Evolutionary conservation across 2,329 filamentous ascomycete species (phyloP), one percentile per base, ranked within the genome.

Genomic region (Atkinsonella hypoxylon): DNA sequence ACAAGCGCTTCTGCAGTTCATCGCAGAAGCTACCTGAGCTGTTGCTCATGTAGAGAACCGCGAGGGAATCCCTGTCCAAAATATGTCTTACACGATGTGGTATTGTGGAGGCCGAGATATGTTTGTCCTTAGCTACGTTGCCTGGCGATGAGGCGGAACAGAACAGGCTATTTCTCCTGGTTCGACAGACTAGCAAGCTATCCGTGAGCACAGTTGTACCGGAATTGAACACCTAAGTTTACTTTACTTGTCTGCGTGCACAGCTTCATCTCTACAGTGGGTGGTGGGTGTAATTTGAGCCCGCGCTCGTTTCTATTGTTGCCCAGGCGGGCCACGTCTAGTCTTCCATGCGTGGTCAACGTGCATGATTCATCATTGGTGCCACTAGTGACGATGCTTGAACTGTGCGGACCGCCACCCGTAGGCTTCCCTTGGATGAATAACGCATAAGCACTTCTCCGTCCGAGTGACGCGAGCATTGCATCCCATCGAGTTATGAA

Each of bases 401-500:
- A 5, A 47, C 4, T 26, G 17, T 15, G n/a, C 5, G 39, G n/a
- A 8, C 32, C 11, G 17, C 32, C 45, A 12, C 6, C 11, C 8
- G 18, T 11, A 11, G 18, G 45, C 13, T 32, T 38, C 3, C 31
- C 18, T 6, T 3, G 26, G 31, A 17, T 22, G n/a, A 30, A 47
- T 38, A 38, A 78, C 65, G 55, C 78, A 80, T 53, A 80, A 79
- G 0, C 77, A 75, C 9, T 75, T 69, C 1, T 64, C 52, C 0
- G 69, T 78, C 56, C 71, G 70, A 3, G 77, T 79, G 56, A 79
- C 80, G 4, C 77, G 61, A 0, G 78, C 58, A 7, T 70, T 61
- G 1, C 62, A 0, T 69, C 68, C 45, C 74, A 72, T 15, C 69
- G 63, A 0, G 74, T 67, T 2, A 75, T 61, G 54, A 71, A 70